A percentile compares a stretch with the other conserved stretches of the same genome.
phyloP scores from a whole-genome alignment of 805 yeast genomes.

The Candida maesae region DNA sequence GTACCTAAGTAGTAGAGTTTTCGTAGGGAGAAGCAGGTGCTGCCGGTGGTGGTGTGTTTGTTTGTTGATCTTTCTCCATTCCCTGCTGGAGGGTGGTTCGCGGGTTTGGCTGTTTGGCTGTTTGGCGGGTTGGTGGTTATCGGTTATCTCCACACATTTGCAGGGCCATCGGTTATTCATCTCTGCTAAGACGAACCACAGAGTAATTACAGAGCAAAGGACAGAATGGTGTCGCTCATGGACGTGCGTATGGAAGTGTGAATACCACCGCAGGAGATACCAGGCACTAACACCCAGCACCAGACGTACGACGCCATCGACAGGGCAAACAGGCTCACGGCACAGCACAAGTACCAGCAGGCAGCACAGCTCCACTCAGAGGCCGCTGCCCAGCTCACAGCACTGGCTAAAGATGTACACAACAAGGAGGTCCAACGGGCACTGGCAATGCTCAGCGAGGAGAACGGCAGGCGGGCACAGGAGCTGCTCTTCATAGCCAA shows the following conservation, averaged over 20 bases:
- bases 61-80: too few species aligned
- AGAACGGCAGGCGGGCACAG: conserved; percentile 29
- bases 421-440: conserved; percentile 30
- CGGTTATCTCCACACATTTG: too few species aligned
- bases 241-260: background rate
- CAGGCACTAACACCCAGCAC: background rate
- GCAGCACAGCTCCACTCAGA: conserved; percentile 38
- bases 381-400: conserved; percentile 33
- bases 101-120: too few species aligned
- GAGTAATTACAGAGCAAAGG: too few species aligned
- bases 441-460: conserved; percentile 28
- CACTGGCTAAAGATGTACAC: conserved; percentile 23
- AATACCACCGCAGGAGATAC: background rate
- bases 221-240: background rate
- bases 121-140: too few species aligned
- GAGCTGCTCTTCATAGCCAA: conserved; percentile 25
- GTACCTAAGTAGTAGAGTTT: too few species aligned
- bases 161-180: too few species aligned
- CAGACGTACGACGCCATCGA: conserved; percentile 30
- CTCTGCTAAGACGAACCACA: too few species aligned
- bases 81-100: too few species aligned
- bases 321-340: conserved; percentile 46
- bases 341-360: conserved; percentile 38
- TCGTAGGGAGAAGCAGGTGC: too few species aligned
- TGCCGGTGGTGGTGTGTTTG: too few species aligned